These are phyloP conservation scores for Martiniozyma abietophila DNA, from an alignment of 805 yeast species.

Conservation along the genomic window DNA sequence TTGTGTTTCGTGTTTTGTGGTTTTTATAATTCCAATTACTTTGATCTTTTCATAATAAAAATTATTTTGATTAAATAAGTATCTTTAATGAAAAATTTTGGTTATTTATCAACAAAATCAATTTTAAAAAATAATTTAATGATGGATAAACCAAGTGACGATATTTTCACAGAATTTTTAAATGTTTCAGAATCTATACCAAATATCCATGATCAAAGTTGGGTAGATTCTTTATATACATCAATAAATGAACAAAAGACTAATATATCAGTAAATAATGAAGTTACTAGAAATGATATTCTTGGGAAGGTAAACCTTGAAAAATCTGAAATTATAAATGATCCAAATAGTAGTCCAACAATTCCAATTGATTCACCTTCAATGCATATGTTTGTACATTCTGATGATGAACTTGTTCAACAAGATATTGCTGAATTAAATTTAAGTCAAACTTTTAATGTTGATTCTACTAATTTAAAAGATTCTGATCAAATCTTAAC, in stretches of 20 bases:
- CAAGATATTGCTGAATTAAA: not conserved
- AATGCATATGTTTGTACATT: constrained; percentile 11
- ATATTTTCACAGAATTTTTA: constrained; percentile 10
- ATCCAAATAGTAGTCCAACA: constrained; percentile 11
- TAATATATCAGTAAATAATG: constrained; percentile 1
- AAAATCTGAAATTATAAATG: not conserved
- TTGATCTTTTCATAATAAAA: too few species aligned
- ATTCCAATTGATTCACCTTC: constrained; percentile 17
- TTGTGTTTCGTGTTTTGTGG: too few species aligned
- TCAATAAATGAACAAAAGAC: constrained; percentile 2
- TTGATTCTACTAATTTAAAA: not conserved
- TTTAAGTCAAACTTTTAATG: not conserved
- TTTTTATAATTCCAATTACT: too few species aligned
- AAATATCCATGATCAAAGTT: constrained; percentile 1
- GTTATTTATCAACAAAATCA: too few species aligned
- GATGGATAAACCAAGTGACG: constrained; percentile 8
- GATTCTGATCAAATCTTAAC: not conserved
- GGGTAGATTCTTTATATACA: constrained; percentile 9
- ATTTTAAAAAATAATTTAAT: not conserved
- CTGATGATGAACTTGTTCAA: constrained; percentile 6
- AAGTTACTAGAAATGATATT: not conserved
- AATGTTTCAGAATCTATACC: constrained; percentile 1
- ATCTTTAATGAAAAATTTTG: too few species aligned
- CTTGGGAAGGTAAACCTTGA: not conserved
- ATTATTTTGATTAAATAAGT: too few species aligned